phyloP scores from a whole-genome alignment of 805 yeast genomes.

The Barnettozyma siamensis region DNA sequence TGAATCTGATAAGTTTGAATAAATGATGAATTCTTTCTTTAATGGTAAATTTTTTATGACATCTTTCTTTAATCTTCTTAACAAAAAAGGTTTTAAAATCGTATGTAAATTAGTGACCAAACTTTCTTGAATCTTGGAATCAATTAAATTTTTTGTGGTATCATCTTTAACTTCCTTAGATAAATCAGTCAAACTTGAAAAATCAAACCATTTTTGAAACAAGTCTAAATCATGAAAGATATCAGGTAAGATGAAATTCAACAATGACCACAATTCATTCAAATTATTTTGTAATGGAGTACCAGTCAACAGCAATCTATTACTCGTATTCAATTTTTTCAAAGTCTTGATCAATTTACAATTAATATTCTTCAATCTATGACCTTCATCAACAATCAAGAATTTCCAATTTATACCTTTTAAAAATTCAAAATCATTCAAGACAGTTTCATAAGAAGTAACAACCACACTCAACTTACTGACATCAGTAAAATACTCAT shows the following conservation, averaged over 20 bases:
- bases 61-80: conserved; percentile 73
- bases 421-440: conserved; percentile 58
- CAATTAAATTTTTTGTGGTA: conserved; percentile 45
- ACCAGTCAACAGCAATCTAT: conserved; percentile 84
- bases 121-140: conserved; percentile 50
- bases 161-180: conserved; percentile 29
- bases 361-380: conserved; percentile 78
- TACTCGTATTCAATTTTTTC: conserved; percentile 58
- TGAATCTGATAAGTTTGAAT: conserved; percentile 55
- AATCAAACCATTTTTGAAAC: conserved; percentile 94
- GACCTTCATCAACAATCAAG: conserved; percentile 93
- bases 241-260: conserved; percentile 89
- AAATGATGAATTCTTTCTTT: conserved; percentile 82
- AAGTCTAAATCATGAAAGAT: conserved; percentile 85
- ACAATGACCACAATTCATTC: conserved; percentile 84
- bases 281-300: conserved; percentile 93
- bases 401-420: conserved; percentile 65
- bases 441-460: conserved; percentile 77
- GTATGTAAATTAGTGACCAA: conserved; percentile 77
- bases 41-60: conserved; percentile 73
- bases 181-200: conserved; percentile 47
- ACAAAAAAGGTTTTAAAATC: conserved; percentile 79
- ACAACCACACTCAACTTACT: conserved; percentile 48
- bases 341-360: conserved; percentile 69
- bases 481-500: conserved; percentile 16